phyloP scores from a whole-genome alignment of 2,329 filamentous ascomycete genomes.

The Epichloe baconii region DNA sequence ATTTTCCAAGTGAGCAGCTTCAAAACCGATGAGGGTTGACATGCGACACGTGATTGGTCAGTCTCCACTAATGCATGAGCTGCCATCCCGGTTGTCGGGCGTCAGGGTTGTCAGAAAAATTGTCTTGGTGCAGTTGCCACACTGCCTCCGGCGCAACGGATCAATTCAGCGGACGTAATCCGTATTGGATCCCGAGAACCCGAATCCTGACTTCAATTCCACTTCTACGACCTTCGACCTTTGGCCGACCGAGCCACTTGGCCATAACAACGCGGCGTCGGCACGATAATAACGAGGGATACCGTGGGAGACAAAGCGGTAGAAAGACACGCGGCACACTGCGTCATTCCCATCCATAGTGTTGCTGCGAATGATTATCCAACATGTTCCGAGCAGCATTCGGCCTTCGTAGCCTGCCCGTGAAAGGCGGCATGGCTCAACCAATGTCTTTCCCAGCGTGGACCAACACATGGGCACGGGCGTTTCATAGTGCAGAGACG shows the following conservation, averaged over 20 bases:
- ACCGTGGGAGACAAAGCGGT: not conserved
- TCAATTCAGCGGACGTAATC: no score
- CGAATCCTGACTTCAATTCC: no score
- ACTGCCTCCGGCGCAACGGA: not conserved
- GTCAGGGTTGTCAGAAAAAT: not conserved
- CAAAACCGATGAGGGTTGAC: not conserved
- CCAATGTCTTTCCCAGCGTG: constrained; percentile 12
- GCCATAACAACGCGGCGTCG: not conserved
- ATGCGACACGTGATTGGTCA: not conserved
- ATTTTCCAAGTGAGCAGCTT: no score
- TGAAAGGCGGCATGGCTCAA: constrained; percentile 10
- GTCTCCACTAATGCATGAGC: not conserved
- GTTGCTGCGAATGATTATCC: not conserved
- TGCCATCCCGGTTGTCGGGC: not conserved
- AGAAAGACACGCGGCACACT: not conserved
- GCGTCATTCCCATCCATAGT: not conserved
- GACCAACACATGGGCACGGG: constrained; percentile 16
- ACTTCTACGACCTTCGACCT: no score
- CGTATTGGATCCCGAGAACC: no score
- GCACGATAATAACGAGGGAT: not conserved
- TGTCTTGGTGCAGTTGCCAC: not conserved
- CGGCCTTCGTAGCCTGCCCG: constrained; percentile 11
- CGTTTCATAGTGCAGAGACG: constrained; percentile 16
- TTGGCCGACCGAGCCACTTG: no score
- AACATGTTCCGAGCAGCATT: constrained; percentile 16